phyloP scores from a whole-genome alignment of 257 asterid genomes.

The Nicotiana undulata region DNA sequence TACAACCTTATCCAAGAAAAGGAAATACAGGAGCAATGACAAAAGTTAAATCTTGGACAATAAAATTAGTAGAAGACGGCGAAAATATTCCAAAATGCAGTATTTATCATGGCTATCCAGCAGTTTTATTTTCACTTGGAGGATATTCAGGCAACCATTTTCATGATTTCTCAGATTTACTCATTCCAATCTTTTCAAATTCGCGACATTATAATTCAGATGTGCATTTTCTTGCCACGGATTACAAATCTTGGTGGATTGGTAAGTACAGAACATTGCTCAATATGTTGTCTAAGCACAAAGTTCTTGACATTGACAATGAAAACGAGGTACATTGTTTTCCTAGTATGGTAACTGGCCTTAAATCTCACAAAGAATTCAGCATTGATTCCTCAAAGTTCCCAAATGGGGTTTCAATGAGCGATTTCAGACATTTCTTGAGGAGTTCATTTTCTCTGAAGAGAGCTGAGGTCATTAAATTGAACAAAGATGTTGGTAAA shows the following conservation, averaged over 20 bases:
- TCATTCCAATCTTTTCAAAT: conserved; percentile 51
- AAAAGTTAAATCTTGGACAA: conserved; percentile 52
- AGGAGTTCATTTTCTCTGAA: conserved; percentile 40
- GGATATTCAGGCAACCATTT: conserved; percentile 65
- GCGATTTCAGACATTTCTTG: conserved; percentile 40
- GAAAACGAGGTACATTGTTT: conserved; percentile 43
- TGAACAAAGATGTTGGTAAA: neutral
- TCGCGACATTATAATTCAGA: conserved; percentile 30
- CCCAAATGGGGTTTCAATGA: conserved; percentile 24
- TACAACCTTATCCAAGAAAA: conserved; percentile 43
- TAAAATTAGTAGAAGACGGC: conserved; percentile 19
- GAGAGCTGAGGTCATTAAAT: conserved; percentile 19
- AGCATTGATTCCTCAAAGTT: conserved; percentile 22
- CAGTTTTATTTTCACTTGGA: conserved; percentile 53
- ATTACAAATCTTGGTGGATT: conserved; percentile 58
- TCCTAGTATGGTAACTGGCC: conserved; percentile 35
- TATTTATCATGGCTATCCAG: conserved; percentile 33
- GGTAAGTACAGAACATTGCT: conserved; percentile 31
- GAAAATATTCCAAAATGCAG: conserved; percentile 32
- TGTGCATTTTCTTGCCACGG: conserved; percentile 50
- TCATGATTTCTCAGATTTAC: conserved; percentile 61
- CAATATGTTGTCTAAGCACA: conserved; percentile 28
- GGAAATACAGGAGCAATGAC: conserved; percentile 27
- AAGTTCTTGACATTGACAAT: conserved; percentile 35
- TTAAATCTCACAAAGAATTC: conserved; percentile 38